Conservation (phyloP, 2,329 filamentous ascomycete species). For the Exophiala dermatitidis region DNA sequence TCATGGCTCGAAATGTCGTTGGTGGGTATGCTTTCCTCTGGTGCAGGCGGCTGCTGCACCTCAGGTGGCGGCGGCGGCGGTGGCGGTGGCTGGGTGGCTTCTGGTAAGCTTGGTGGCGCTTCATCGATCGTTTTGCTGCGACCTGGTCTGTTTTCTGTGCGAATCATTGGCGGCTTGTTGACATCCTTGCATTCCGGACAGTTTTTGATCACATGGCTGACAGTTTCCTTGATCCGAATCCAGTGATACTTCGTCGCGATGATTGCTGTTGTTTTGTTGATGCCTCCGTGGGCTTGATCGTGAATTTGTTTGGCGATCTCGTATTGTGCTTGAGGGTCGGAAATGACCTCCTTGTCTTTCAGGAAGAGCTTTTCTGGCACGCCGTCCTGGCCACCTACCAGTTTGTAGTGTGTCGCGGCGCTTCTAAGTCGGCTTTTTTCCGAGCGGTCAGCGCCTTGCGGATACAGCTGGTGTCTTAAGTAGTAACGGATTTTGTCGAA, state of each 20-base stretch:
- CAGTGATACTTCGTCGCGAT: conserved; percentile 95
- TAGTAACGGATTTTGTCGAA: conserved; percentile 99
- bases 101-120: conserved; percentile 8
- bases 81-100: background rate
- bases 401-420: conserved; percentile 90
- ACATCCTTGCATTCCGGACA: conserved; percentile 83
- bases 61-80: conserved; percentile 4
- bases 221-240: conserved; percentile 96
- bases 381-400: conserved; percentile 48
- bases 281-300: conserved; percentile 71
- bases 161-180: conserved; percentile 48
- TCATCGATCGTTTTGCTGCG: conserved; percentile 26
- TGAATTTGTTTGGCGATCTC: conserved; percentile 78
- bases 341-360: conserved; percentile 95
- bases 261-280: conserved; percentile 94
- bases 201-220: conserved; percentile 86
- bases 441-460: conserved; percentile 82
- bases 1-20: conserved; percentile 19
- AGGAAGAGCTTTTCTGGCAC: conserved; percentile 74
- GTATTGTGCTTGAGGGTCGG: conserved; percentile 81
- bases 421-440: conserved; percentile 92
- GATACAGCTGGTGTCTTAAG: conserved; percentile 88
- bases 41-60: conserved; percentile 1
- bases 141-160: conserved; percentile 27
- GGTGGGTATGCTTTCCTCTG: conserved; percentile 11